These are phyloP conservation scores for Artemisia tridentata DNA, from an alignment of 129 eudicot species.

Conservation along the genomic window DNA sequence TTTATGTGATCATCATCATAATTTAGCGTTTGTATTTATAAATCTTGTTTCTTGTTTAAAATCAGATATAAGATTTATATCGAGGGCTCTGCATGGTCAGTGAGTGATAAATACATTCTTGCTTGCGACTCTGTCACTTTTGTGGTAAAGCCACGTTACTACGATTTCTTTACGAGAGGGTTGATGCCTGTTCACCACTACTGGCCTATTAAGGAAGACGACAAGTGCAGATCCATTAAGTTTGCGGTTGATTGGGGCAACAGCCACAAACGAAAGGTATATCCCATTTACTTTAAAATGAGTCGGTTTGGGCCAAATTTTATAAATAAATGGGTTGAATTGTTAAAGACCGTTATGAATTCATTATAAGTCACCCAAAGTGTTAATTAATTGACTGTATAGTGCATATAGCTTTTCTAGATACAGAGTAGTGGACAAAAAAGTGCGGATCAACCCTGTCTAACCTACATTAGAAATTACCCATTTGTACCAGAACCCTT, in stretches of 20 bases:
- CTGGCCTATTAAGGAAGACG: slow-evolving; percentile 66
- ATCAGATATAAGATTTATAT: slow-evolving; percentile 80
- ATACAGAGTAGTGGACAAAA: no score
- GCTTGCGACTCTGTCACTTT: slow-evolving; percentile 83
- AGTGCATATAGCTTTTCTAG: no score
- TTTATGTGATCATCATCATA: neutral
- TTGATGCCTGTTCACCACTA: slow-evolving; percentile 69
- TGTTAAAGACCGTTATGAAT: no score
- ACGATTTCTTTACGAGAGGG: slow-evolving; percentile 82
- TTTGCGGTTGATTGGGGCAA: slow-evolving; percentile 94
- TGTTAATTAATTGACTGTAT: no score
- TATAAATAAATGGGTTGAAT: no score
- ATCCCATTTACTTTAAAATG: neutral
- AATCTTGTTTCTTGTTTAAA: neutral
- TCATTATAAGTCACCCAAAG: neutral
- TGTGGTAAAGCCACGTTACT: slow-evolving; percentile 60
- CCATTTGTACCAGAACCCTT: no score
- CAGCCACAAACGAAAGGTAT: slow-evolving; percentile 58
- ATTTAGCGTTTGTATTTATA: neutral
- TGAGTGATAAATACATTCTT: slow-evolving; percentile 80
- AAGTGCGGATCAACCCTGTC: no score
- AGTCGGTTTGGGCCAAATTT: neutral
- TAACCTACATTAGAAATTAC: no score
- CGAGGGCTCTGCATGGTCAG: slow-evolving; percentile 93
- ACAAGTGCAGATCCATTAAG: slow-evolving; percentile 66